Base-by-base conservation (phyloP, 345 rosid genomes). In the Rhodamnia rubescens region DNA sequence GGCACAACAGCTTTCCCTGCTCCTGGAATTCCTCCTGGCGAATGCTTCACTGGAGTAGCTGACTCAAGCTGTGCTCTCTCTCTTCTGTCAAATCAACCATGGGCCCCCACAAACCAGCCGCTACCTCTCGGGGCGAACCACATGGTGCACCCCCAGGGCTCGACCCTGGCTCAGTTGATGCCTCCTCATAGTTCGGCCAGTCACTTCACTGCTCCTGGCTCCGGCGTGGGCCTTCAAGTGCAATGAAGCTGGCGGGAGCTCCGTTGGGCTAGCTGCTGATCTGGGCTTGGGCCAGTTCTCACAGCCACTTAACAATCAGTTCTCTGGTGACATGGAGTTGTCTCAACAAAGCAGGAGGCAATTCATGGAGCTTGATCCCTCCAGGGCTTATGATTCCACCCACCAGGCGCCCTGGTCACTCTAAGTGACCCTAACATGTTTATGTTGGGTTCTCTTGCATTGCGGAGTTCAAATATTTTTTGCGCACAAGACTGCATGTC, bases 21-120 rank as follows among this genome's bases (percentile, higher is more conserved):
- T 87, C 84, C 94, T n/a, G 91, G 89, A 81, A 86, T 88, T 83
- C 88, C 92, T 85, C 88, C 94, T 5, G 94, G 90, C 89, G 93
- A 93, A 92, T 91, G 96, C 92, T 93, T 92, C 91, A 85, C 93
- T 20, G 95, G 93, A 84, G 91, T 92, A 52, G 85, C 91, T 36
- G 93, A 96, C 88, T 95, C 98, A 57, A 93, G 85, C 90, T 90
- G 98, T 95, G 98, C 98, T 96, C 99, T 96, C 99, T 97, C 98
- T 97, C 98, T 97, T 97, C 99, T 96, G 99, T 97, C 99, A 96
- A 96, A 93, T 89, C 95, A 95, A 91, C 93, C 92, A 87, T 92
- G 94, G 95, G 90, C 90, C 91, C 55, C 93, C 56, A 89, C 89
- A 58, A 86, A 89, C 86, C 92, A 85, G 84, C 55, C 89, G 83